phyloP scores from a whole-genome alignment of 106 monocot species.

The Allium cepa region DNA sequence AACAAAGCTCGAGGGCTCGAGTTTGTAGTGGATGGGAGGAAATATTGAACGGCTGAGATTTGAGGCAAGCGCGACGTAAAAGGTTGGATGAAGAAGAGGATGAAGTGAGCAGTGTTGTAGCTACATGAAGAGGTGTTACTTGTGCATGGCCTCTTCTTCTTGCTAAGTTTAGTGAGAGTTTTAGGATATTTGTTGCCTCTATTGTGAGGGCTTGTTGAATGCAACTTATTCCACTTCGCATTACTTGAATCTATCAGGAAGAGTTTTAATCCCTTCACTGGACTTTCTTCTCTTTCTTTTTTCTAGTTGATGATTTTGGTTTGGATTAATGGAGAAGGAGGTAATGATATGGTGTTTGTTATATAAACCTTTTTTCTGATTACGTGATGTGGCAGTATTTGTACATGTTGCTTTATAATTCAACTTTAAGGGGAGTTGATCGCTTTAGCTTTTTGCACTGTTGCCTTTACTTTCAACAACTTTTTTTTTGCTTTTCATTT shows the following conservation, averaged over 20 bases:
- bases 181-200: conserved; percentile 79
- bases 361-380: neutral
- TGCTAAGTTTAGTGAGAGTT: conserved; percentile 64
- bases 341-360: neutral
- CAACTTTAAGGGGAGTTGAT: neutral
- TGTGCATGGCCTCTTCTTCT: conserved; percentile 82
- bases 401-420: conserved; percentile 7
- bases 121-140: conserved; percentile 93
- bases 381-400: neutral
- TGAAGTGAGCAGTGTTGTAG: conserved; percentile 66
- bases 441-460: conserved; percentile 3
- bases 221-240: conserved; percentile 67
- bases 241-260: conserved; percentile 19
- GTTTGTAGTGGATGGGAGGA: conserved; percentile 68
- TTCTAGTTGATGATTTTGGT: neutral
- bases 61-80: conserved; percentile 69
- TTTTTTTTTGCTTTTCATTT: neutral
- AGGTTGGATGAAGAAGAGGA: conserved; percentile 32
- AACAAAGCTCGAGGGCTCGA: conserved; percentile 94
- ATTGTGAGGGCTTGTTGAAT: conserved; percentile 90
- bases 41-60: conserved; percentile 53
- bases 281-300: neutral
- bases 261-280: neutral
- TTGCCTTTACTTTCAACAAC: neutral
- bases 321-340: neutral